A percentile compares a stretch with the other conserved stretches of the same genome.
Evolutionary conservation across 352 stramenopile species (phyloP).

Genomic region (Phytophthora boehmeriae): DNA sequence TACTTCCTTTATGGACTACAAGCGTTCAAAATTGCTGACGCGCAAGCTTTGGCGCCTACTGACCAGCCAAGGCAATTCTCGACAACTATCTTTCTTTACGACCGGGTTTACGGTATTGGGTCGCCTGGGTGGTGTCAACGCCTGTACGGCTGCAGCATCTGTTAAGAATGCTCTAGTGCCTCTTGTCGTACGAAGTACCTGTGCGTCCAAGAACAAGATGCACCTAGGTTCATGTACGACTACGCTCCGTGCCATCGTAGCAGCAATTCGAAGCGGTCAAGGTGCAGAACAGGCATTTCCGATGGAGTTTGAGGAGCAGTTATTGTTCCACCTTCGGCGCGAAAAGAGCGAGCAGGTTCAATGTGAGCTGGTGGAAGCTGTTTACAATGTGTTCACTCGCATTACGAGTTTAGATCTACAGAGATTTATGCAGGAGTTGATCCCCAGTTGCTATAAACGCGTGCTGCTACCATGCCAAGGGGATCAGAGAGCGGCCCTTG

Average conservation of each 20-base stretch:
- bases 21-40: slow-evolving; percentile 42
- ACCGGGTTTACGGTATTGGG: slow-evolving; percentile 41
- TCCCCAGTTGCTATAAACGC: slow-evolving; percentile 23
- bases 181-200: slow-evolving; percentile 35
- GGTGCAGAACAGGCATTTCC: slow-evolving; percentile 24
- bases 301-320: slow-evolving; percentile 25
- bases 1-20: slow-evolving; percentile 37
- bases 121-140: slow-evolving; percentile 37
- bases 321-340: slow-evolving; percentile 25
- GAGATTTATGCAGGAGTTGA: slow-evolving; percentile 19
- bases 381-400: slow-evolving; percentile 42
- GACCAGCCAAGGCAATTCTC: slow-evolving; percentile 11
- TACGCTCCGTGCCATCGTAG: slow-evolving; percentile 29
- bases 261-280: slow-evolving; percentile 21
- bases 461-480: slow-evolving; percentile 24
- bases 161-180: slow-evolving; percentile 37
- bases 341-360: slow-evolving; percentile 23
- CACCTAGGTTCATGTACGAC: slow-evolving; percentile 6
- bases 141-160: slow-evolving; percentile 14
- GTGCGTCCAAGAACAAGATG: not conserved
- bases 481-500: slow-evolving; percentile 17
- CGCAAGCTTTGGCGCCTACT: slow-evolving; percentile 49
- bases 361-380: slow-evolving; percentile 21
- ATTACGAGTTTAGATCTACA: slow-evolving; percentile 22
- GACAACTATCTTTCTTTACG: slow-evolving; percentile 34